Conservation (phyloP, 2,329 filamentous ascomycete species). For the Penicillium hordei region DNA sequence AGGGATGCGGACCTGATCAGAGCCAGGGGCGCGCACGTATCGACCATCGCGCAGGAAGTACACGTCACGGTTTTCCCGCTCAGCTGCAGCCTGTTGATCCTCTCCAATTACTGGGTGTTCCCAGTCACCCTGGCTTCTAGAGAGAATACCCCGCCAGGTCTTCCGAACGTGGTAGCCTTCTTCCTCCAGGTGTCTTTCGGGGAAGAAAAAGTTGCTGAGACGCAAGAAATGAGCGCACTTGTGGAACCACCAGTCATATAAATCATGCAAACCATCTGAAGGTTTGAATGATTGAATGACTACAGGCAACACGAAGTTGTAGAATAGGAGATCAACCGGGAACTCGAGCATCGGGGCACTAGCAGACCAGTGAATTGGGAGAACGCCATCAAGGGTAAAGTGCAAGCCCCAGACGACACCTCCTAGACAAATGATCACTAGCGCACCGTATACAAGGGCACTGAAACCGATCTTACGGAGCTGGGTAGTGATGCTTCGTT, state of each 20-base stretch:
- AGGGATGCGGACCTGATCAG: constrained; percentile 90
- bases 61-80: constrained; percentile 45
- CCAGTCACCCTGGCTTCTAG: constrained; percentile 40
- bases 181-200: constrained; percentile 76
- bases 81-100: constrained; percentile 29
- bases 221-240: constrained; percentile 76
- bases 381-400: constrained; percentile 64
- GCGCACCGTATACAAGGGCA: constrained; percentile 87
- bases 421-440: constrained; percentile 89
- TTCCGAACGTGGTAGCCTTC: constrained; percentile 67
- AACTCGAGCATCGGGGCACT: constrained; percentile 93
- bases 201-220: constrained; percentile 90
- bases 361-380: constrained; percentile 91
- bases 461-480: constrained; percentile 95
- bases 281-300: constrained; percentile 82
- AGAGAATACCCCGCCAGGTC: constrained; percentile 53
- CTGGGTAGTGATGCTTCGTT: constrained; percentile 88
- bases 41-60: constrained; percentile 69
- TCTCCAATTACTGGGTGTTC: constrained; percentile 37
- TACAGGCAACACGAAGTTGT: constrained; percentile 92
- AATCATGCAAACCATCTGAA: constrained; percentile 74
- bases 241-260: constrained; percentile 97
- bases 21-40: constrained; percentile 90
- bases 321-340: constrained; percentile 88
- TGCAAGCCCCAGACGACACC: constrained; percentile 93